phyloP scores from a whole-genome alignment of 495 filamentous ascomycete genomes.

The Clohesyomyces aquaticus region DNA sequence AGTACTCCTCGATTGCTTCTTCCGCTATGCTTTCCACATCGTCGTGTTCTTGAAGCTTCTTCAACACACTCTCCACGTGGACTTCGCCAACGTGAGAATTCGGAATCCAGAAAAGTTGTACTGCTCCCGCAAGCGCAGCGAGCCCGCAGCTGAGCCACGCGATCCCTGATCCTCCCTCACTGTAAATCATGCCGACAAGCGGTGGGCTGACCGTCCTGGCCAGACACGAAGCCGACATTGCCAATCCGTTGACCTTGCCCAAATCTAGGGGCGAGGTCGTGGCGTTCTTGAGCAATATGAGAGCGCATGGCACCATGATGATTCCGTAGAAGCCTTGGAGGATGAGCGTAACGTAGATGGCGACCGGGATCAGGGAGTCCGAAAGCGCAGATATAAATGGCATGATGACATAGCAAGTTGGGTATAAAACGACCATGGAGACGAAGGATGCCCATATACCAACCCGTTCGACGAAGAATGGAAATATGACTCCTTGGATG shows the following conservation, averaged over 20 bases:
- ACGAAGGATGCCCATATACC: constrained; percentile 34
- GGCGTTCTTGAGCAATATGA: constrained; percentile 41
- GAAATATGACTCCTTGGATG: constrained; percentile 38
- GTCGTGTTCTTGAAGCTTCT: not conserved
- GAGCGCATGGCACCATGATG: constrained; percentile 37
- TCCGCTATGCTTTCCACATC: not conserved
- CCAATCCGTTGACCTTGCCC: constrained; percentile 36
- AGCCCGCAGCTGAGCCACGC: constrained; percentile 34
- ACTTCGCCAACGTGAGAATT: constrained; percentile 13
- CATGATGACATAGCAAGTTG: constrained; percentile 32
- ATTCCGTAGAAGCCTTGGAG: constrained; percentile 38
- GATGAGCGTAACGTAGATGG: constrained; percentile 32
- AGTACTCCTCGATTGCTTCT: constrained; percentile 7
- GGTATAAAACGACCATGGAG: constrained; percentile 35
- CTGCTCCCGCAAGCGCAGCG: constrained; percentile 19
- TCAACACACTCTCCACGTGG: constrained; percentile 22
- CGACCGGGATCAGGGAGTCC: constrained; percentile 3
- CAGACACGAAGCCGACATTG: constrained; percentile 31
- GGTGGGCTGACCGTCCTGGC: constrained; percentile 32
- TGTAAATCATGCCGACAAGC: constrained; percentile 35
- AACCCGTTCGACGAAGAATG: constrained; percentile 31
- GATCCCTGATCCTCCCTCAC: constrained; percentile 26
- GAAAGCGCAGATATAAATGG: constrained; percentile 31
- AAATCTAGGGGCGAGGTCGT: constrained; percentile 36
- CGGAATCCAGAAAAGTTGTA: constrained; percentile 37